These are phyloP conservation scores for Aethionema arabicum DNA, from an alignment of 345 rosid genomes.

Conservation along the genomic window DNA sequence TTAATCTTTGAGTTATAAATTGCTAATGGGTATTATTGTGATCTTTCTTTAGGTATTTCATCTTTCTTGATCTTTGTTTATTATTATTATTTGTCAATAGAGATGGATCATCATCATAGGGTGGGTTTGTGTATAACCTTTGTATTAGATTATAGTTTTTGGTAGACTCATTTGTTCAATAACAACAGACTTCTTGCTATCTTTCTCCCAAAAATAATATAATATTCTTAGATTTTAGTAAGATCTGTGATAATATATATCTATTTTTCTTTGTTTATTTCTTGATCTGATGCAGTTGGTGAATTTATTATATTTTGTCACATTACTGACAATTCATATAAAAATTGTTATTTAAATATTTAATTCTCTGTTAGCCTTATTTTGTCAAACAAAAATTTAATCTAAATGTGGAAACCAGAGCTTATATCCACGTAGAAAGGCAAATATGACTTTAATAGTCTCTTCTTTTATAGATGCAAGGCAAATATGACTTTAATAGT, in stretches of 20 bases:
- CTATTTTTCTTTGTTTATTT: not conserved
- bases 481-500: no score
- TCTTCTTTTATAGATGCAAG: no score
- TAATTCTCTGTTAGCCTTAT: no score
- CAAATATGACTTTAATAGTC: no score
- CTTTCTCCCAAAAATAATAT: not conserved
- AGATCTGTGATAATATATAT: conserved; percentile 2
- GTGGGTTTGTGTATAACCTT: conserved; percentile 32
- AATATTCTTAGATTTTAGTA: conserved; percentile 7
- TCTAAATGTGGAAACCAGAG: no score
- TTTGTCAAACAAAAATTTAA: no score
- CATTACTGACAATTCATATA: not conserved
- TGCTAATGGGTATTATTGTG: conserved; percentile 31
- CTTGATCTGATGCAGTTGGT: not conserved
- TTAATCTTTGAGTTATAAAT: conserved; percentile 9
- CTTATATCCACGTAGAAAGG: no score
- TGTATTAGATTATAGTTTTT: conserved; percentile 35
- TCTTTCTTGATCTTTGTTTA: conserved; percentile 11
- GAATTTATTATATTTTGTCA: not conserved
- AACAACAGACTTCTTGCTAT: conserved; percentile 27
- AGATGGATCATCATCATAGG: conserved; percentile 34
- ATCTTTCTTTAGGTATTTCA: conserved; percentile 30
- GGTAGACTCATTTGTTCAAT: conserved; percentile 28
- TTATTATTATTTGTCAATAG: conserved; percentile 35
- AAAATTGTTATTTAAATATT: no score